These are phyloP conservation scores for Ceratocystis ficicola DNA, from an alignment of 2,329 filamentous ascomycete species.

Conservation along the genomic window DNA sequence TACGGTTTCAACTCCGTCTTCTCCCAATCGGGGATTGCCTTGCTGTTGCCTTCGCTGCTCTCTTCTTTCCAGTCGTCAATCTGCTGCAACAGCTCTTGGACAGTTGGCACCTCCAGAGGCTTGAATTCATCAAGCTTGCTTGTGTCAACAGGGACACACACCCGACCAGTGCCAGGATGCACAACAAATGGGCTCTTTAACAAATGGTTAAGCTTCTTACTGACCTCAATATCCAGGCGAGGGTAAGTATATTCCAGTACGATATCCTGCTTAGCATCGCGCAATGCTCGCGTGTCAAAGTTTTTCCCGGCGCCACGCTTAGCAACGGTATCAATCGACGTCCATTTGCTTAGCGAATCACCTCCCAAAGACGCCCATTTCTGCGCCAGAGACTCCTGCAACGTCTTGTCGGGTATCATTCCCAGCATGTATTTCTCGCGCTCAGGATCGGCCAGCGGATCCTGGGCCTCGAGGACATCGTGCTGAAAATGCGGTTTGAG, in stretches of 20 bases:
- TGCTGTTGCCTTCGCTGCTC: slow-evolving; percentile 26
- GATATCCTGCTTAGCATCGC: slow-evolving; percentile 89
- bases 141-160: slow-evolving; percentile 89
- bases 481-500: slow-evolving; percentile 73
- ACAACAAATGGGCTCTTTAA: slow-evolving; percentile 95
- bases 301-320: slow-evolving; percentile 60
- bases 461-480: slow-evolving; percentile 71
- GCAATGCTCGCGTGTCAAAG: slow-evolving; percentile 60
- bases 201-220: slow-evolving; percentile 95
- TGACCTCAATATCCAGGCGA: slow-evolving; percentile 89
- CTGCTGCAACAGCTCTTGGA: slow-evolving; percentile 66
- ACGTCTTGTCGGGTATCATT: slow-evolving; percentile 67
- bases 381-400: slow-evolving; percentile 67
- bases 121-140: slow-evolving; percentile 67
- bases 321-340: slow-evolving; percentile 79
- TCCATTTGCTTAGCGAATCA: slow-evolving; percentile 72
- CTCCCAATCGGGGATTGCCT: slow-evolving; percentile 68
- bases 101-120: slow-evolving; percentile 77
- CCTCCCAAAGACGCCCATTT: slow-evolving; percentile 83
- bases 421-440: slow-evolving; percentile 66
- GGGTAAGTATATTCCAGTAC: slow-evolving; percentile 97
- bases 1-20: slow-evolving; percentile 93
- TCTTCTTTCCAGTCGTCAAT: slow-evolving; percentile 66
- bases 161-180: slow-evolving; percentile 82
- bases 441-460: slow-evolving; percentile 64